Evolutionary conservation across 192 early-diverging fungal genomes (phyloP).

Genomic region (Phycomyces nitens): DNA sequence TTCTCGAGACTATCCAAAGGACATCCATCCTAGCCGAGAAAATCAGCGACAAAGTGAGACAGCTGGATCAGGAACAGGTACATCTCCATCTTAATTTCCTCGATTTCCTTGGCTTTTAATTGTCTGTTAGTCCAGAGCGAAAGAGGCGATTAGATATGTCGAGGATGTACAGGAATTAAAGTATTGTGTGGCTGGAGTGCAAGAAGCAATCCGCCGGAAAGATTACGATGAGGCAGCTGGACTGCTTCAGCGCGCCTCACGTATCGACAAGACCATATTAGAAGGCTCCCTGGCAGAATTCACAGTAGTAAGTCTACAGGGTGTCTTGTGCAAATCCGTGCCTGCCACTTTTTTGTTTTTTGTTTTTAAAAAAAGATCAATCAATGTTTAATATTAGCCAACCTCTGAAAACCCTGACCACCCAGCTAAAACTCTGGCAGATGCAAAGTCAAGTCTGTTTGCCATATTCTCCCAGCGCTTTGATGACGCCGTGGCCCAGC

Average conservation of each 20-base stretch:
- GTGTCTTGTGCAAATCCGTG: background rate
- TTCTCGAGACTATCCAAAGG: constrained; percentile 54
- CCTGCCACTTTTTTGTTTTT: background rate
- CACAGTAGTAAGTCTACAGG: constrained; percentile 38
- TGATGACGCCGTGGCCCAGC: constrained; percentile 66
- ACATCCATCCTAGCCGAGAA: constrained; percentile 74
- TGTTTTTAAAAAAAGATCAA: constrained; percentile 23
- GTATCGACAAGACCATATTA: constrained; percentile 55
- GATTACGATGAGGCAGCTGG: constrained; percentile 72
- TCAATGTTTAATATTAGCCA: constrained; percentile 34
- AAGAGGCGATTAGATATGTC: constrained; percentile 63
- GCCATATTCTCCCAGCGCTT: constrained; percentile 75
- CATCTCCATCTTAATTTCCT: too few relatives aligned
- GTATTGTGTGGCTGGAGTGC: constrained; percentile 63
- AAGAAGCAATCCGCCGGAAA: constrained; percentile 52
- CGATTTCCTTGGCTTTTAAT: background rate
- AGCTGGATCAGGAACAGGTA: constrained; percentile 73
- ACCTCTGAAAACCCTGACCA: constrained; percentile 53
- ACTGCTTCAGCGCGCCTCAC: constrained; percentile 57
- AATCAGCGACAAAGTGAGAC: constrained; percentile 82
- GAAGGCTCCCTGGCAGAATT: constrained; percentile 61
- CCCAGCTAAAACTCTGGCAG: constrained; percentile 50
- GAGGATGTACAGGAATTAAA: constrained; percentile 74
- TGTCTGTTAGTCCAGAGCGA: constrained; percentile 54
- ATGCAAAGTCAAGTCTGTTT: constrained; percentile 61